These are phyloP conservation scores for Trichoderma sp. DNA, from an alignment of 2,329 filamentous ascomycete species.

Conservation along the genomic window DNA sequence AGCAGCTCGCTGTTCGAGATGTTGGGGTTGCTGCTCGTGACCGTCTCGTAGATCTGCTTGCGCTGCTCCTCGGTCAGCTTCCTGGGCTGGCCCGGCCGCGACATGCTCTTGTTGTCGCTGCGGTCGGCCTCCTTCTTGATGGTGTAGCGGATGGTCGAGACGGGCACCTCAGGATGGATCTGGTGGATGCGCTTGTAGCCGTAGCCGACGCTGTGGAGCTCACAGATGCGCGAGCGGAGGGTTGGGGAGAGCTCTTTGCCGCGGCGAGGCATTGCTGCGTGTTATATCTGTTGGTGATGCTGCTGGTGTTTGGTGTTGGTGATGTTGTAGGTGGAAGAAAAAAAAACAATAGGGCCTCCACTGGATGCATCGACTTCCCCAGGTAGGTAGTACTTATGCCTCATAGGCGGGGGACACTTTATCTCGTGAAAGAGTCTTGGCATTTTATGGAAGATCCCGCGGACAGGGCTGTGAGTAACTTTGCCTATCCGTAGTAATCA, in stretches of 20 bases:
- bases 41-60: background rate
- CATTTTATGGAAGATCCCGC: no score
- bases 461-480: no score
- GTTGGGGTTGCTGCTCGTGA: background rate
- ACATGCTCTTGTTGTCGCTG: background rate
- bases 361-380: no score
- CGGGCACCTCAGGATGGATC: background rate
- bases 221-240: background rate
- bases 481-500: no score
- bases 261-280: background rate
- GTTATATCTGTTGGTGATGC: background rate
- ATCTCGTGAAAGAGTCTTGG: no score
- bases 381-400: no score
- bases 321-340: no score
- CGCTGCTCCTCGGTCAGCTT: background rate
- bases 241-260: background rate
- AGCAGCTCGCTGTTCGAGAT: background rate
- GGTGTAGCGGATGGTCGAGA: background rate
- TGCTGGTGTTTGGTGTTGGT: background rate
- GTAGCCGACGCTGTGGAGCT: background rate
- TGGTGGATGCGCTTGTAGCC: background rate
- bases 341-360: no score
- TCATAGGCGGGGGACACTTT: no score
- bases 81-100: background rate
- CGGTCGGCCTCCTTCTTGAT: background rate